Percentiles rank a stretch among this genome's conserved stretches.
Conservation (phyloP, 306 rosid genomes). For the Cicer yamashitae region DNA sequence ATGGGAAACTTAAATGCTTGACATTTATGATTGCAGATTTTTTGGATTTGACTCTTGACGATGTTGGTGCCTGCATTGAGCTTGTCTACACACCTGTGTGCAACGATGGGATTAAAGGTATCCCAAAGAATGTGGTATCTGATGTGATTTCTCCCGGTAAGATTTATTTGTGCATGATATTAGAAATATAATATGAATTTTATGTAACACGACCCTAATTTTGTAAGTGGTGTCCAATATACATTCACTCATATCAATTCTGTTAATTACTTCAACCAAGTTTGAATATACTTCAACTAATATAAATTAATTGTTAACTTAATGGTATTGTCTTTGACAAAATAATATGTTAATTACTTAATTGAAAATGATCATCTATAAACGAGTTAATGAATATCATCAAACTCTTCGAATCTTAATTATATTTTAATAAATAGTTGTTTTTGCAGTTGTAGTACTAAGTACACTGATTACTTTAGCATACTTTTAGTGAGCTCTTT, state of each 20-base stretch:
- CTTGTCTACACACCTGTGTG: conserved; percentile 84
- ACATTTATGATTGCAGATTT: conserved; percentile 57
- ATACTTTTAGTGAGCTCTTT: conserved; percentile 9
- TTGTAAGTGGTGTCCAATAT: conserved; percentile 25
- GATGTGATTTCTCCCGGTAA: conserved; percentile 76
- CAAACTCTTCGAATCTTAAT: background rate
- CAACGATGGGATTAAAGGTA: conserved; percentile 79
- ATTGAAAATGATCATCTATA: background rate
- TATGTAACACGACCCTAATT: conserved; percentile 8
- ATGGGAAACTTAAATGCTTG: background rate
- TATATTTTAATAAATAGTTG: conserved; percentile 17
- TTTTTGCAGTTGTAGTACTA: background rate
- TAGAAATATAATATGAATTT: conserved; percentile 33
- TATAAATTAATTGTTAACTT: background rate
- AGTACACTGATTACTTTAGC: background rate
- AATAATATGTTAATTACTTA: conserved; percentile 7
- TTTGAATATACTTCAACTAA: background rate
- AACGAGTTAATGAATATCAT: background rate
- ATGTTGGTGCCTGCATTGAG: conserved; percentile 77
- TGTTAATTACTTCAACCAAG: conserved; percentile 26
- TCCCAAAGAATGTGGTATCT: conserved; percentile 61
- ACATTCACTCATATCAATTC: background rate
- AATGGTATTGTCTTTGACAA: background rate
- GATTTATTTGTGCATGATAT: conserved; percentile 27
- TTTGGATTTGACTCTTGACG: conserved; percentile 82